A percentile compares a stretch with the other conserved stretches of the same genome.
phyloP scores from a whole-genome alignment of 2,329 filamentous ascomycete genomes.

The Colletotrichum brevisporum region DNA sequence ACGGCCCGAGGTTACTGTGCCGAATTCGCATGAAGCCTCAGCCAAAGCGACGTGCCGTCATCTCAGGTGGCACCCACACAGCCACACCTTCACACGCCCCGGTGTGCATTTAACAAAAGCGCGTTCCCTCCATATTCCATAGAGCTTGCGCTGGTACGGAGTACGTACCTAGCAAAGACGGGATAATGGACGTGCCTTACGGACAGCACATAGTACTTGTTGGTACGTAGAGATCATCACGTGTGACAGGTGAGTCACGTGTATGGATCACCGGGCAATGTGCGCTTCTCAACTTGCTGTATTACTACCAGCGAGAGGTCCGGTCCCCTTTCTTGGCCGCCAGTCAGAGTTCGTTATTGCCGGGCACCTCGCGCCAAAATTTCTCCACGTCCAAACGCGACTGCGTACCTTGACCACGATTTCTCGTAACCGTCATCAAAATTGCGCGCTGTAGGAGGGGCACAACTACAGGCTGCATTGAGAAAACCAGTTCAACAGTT shows the following conservation, averaged over 20 bases:
- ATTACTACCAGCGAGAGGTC: neutral
- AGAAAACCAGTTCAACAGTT: conserved; percentile 25
- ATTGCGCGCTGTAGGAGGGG: conserved; percentile 34
- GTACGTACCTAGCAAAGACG: too few relatives aligned
- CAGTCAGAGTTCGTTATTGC: conserved; percentile 9
- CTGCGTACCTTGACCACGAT: conserved; percentile 37
- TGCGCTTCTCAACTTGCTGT: conserved; percentile 1
- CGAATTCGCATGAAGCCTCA: conserved; percentile 36
- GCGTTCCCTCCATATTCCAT: neutral
- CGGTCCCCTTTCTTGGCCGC: neutral
- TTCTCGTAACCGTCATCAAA: conserved; percentile 30
- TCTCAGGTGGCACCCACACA: neutral
- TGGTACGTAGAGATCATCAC: too few relatives aligned
- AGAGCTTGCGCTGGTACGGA: too few relatives aligned
- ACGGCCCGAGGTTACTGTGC: conserved; percentile 54
- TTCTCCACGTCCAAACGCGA: conserved; percentile 51
- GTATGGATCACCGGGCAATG: too few relatives aligned
- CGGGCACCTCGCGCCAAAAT: conserved; percentile 54
- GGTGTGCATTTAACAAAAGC: conserved; percentile 8
- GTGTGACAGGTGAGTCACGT: too few relatives aligned
- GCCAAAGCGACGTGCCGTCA: conserved; percentile 31
- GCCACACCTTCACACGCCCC: neutral
- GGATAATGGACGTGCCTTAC: too few relatives aligned
- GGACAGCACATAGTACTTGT: too few relatives aligned
- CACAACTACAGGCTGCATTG: conserved; percentile 26